Base-by-base conservation (phyloP, 768 basidiomycete species). In the Gloeopeniophorella convolvens region DNA sequence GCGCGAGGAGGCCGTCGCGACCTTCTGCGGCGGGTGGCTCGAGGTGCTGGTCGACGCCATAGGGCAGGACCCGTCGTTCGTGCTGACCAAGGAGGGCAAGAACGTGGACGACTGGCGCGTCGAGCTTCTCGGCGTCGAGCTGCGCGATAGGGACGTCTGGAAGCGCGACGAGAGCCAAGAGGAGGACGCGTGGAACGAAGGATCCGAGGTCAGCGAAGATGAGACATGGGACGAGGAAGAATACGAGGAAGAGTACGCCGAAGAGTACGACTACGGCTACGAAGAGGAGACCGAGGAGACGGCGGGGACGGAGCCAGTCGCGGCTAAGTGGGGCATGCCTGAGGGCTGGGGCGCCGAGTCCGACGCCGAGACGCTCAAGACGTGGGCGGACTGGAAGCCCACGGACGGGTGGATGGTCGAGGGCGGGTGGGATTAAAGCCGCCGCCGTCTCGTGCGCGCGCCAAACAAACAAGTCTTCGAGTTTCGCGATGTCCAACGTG, bases 1-100 rank as follows among this genome's bases (percentile, higher is more conserved):
- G 74, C 65, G 63, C 9, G 72, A 71, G 46, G 73, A 70, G 10
- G 70, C 75, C 0, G 65, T 83, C 42, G 63, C 75, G 0, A 56
- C 66, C 3, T 46, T 72, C 7, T 84, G 83, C 50, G 80, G 80
- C 7, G 83, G 82, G 0, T 79, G 76, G 74, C 68, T 82, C n/a
- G 80, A 81, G 55, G 51, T 75, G 13, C 61, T 83, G 21, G 60
- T 78, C 0, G 65, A 69, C 30, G 76, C 77, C 0, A 66, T 79
- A 3, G 74, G 77, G 32, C 63, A 47, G 16, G 42, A 50, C 5
- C 10, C 51, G 16, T 26, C 45, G 1, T 49, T 59, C 32, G 12
- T 26, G 0, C 4, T 55, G 3, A 48, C 47, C 3, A 52, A 23
- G 57, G 47, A 49, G 7, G 56, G 45, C 2, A 48, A 40, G 5